phyloP scores from a whole-genome alignment of 1,139 yeast genomes.

The Candida sp. region DNA sequence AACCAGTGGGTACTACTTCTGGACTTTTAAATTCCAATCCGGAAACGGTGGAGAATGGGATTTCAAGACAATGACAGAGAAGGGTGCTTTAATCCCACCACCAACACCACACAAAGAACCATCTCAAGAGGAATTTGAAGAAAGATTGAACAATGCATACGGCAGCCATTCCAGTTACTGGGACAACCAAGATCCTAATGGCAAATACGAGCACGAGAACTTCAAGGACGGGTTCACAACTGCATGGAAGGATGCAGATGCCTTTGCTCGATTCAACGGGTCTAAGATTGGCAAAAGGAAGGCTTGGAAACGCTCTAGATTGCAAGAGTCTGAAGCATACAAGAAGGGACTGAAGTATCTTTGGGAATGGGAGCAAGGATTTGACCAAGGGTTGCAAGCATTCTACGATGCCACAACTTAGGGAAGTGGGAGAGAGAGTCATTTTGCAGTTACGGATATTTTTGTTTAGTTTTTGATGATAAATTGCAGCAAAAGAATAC shows the following conservation, averaged over 20 bases:
- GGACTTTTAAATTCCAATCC: conserved; percentile 87
- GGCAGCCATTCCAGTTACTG: conserved; percentile 67
- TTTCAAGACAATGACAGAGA: conserved; percentile 73
- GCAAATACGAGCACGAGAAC: conserved; percentile 79
- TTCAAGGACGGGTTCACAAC: conserved; percentile 75
- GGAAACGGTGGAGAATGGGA: conserved; percentile 99
- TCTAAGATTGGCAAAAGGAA: conserved; percentile 74
- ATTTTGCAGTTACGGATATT: background rate
- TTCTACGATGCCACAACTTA: conserved; percentile 19
- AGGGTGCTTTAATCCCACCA: conserved; percentile 54
- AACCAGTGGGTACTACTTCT: conserved; percentile 76
- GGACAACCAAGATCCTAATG: conserved; percentile 60
- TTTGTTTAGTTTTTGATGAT: background rate
- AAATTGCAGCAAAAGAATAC: background rate
- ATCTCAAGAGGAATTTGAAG: conserved; percentile 46
- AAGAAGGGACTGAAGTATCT: conserved; percentile 59
- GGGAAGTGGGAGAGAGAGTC: background rate
- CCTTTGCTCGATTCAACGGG: conserved; percentile 70
- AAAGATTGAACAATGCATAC: conserved; percentile 39
- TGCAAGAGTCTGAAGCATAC: conserved; percentile 57
- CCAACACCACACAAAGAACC: conserved; percentile 32
- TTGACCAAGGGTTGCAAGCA: conserved; percentile 57
- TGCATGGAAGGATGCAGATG: conserved; percentile 75
- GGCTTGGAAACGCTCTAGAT: conserved; percentile 62
- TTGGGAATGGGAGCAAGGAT: conserved; percentile 96